phyloP scores from a whole-genome alignment of 345 rosid species.

The Eucalyptus viminalis region DNA sequence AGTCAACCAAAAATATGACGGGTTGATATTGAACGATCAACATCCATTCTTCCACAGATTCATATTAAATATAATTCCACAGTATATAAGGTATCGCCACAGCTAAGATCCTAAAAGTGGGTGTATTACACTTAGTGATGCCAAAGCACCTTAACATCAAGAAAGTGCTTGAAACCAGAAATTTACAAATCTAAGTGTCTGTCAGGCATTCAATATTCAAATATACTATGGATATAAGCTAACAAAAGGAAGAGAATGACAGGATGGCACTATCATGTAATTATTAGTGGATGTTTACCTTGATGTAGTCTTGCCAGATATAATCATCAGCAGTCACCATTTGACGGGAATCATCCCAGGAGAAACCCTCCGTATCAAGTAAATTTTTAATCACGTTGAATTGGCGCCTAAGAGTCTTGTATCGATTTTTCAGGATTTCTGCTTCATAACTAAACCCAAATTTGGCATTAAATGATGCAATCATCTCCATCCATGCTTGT shows the following conservation, averaged over 20 bases:
- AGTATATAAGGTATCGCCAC: not conserved
- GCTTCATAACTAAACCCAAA: conserved; percentile 50
- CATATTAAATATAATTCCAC: not conserved
- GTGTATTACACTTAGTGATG: not conserved
- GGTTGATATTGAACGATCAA: not conserved
- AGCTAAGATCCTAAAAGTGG: not conserved
- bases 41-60: not conserved
- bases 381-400: conserved; percentile 56
- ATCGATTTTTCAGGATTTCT: conserved; percentile 74
- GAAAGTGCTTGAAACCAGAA: not conserved
- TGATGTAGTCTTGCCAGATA: conserved; percentile 81
- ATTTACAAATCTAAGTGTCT: not conserved
- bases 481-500: conserved; percentile 82
- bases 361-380: conserved; percentile 58
- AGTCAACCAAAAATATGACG: not conserved
- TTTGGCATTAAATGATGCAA: conserved; percentile 49
- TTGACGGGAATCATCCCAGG: conserved; percentile 78
- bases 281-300: conserved; percentile 22
- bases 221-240: not conserved
- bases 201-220: not conserved
- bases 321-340: conserved; percentile 80
- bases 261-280: not conserved
- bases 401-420: conserved; percentile 69
- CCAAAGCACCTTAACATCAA: not conserved
- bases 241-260: not conserved